Base-by-base conservation (phyloP, 2,329 filamentous ascomycete species). In the Pseudogymnoascus pannorum region DNA sequence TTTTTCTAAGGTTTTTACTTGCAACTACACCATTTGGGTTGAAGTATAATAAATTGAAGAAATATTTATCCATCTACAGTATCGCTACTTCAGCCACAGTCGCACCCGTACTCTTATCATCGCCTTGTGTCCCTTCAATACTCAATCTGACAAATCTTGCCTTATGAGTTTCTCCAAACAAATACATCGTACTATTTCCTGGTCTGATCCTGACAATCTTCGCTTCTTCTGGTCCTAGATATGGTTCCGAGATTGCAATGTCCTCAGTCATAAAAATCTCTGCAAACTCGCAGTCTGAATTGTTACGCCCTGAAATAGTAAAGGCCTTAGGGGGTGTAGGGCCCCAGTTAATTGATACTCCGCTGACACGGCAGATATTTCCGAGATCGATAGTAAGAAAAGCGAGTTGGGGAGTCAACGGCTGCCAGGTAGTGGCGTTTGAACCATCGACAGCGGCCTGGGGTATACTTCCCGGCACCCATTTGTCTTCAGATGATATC, bases 351-450 rank as follows among this genome's bases (percentile, higher is more conserved):
- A 11, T 63, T 38, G 26, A 60, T 57, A 20, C 12, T 24, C 22
- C 62, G 54, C 54, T 16, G 59, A 57, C 22, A 60, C 42, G 61
- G 59, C 9, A 61, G 48, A n/a, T 82, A 80, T 85, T 80, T 75
- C 29, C 29, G 3, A 31, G 5, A 31, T 31, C 29, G 51, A 88
- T 78, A 0, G 81, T 85, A 20, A 88, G 68, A 4, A 79, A 79
- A 51, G 79, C 76, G 9, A 77, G 75, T 2, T 73, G 73, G 57
- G 79, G 79, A 1, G 79, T 76, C 9, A 72, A 68, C 0, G 86
- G 84, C 66, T 87, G 84, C 86, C 86, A 89, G 66, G 81, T 82
- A 0, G 86, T 89, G 31, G 79, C 82, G 3, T 80, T 75, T 5
- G 83, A 83, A 57, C 86, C 86, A 67, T 89, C 86, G 58, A 87